Percentiles rank a stretch among this genome's conserved stretches.
These are phyloP conservation scores for Mycena vulgaris DNA, from an alignment of 768 basidiomycete species.

Conservation along the genomic window DNA sequence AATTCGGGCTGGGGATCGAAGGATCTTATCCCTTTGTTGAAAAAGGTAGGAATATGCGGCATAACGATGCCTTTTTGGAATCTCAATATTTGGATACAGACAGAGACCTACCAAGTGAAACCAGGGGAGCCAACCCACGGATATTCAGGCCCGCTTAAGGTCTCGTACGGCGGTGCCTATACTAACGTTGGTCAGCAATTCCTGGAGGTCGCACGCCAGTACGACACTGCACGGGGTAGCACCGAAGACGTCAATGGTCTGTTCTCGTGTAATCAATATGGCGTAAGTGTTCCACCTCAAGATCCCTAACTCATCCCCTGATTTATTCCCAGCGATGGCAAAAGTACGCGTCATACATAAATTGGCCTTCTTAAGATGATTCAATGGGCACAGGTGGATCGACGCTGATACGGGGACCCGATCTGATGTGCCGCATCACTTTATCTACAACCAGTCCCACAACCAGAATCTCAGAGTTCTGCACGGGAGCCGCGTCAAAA, in stretches of 20 bases:
- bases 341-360: constrained; percentile 1
- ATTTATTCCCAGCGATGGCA: constrained; percentile 22
- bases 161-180: constrained; percentile 53
- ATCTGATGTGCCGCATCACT: constrained; percentile 56
- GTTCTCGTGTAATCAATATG: constrained; percentile 48
- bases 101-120: constrained; percentile 56
- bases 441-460: constrained; percentile 47
- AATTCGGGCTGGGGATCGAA: constrained; percentile 63
- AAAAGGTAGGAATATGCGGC: constrained; percentile 50
- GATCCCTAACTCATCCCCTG: not conserved
- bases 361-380: not conserved
- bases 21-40: constrained; percentile 59
- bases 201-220: constrained; percentile 51
- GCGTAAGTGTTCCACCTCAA: constrained; percentile 42
- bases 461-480: constrained; percentile 46
- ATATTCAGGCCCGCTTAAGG: constrained; percentile 55
- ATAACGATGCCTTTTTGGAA: not conserved
- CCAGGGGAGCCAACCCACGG: constrained; percentile 52
- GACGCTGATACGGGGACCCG: constrained; percentile 53
- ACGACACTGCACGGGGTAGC: constrained; percentile 52
- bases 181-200: constrained; percentile 56
- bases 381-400: constrained; percentile 56
- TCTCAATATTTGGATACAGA: constrained; percentile 39
- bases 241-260: constrained; percentile 52
- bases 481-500: constrained; percentile 42